phyloP scores from a whole-genome alignment of 345 rosid species.

The Alliaria petiolata region DNA sequence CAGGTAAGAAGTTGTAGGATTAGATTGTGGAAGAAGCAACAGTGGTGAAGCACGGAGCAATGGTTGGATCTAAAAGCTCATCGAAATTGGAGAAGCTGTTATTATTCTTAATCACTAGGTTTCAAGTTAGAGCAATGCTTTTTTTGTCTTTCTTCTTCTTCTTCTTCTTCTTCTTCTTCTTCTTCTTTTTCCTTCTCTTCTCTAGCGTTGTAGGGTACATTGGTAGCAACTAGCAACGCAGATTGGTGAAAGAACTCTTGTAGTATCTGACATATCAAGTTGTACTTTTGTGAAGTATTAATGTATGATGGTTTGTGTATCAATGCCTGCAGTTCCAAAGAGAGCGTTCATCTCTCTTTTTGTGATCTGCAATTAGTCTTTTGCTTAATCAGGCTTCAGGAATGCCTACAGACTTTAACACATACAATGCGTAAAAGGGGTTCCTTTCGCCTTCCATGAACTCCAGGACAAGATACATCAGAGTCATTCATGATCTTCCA shows the following conservation, averaged over 20 bases:
- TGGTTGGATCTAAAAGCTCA: constrained; percentile 19
- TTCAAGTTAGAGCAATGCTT: constrained; percentile 20
- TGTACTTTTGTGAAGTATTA: constrained; percentile 36
- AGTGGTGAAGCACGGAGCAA: constrained; percentile 16
- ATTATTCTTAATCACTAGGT: constrained; percentile 27
- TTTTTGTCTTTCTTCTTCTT: background rate
- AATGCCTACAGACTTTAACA: background rate
- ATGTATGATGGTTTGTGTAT: constrained; percentile 35
- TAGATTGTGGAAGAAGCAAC: constrained; percentile 23
- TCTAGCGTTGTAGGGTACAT: constrained; percentile 26
- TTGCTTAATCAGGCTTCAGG: constrained; percentile 1
- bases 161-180: background rate
- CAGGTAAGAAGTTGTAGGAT: constrained; percentile 32
- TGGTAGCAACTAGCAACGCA: constrained; percentile 23
- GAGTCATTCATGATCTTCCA: constrained; percentile 10
- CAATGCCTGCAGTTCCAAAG: background rate
- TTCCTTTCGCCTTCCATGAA: too few relatives aligned
- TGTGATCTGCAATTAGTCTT: constrained; percentile 11
- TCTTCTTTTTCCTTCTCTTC: background rate
- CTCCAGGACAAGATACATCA: background rate
- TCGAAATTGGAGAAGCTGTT: constrained; percentile 26
- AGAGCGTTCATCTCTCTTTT: background rate
- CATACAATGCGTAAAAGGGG: background rate
- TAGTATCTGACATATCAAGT: constrained; percentile 28
- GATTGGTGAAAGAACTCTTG: constrained; percentile 13